Base-by-base conservation (phyloP, 225 moss, liverwort and hornwort genomes). In the Anthoceros angustus region DNA sequence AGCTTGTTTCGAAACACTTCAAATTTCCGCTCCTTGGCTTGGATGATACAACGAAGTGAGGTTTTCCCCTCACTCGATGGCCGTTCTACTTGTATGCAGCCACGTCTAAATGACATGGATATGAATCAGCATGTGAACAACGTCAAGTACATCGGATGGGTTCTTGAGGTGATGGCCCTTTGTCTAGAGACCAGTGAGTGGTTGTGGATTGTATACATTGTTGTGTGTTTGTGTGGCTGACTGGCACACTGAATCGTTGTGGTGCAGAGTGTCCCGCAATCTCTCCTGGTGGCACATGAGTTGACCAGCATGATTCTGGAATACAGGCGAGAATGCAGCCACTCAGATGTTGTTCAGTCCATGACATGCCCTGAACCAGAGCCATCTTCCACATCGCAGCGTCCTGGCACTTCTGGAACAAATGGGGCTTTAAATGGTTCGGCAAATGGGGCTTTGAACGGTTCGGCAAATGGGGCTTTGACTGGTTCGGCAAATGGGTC, bases 41-140 rank as follows among this genome's bases (percentile, higher is more conserved):
- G 40, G 63, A 26, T 63, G 15, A 63, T 63, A 18, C 12, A 12
- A 25, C 23, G 12, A 63, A 63, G 14, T 25, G 63, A 25, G 24
- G 15, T 20, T 12, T 63, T 16, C 12, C n/a, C 12, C 3, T 16
- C 12, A 21, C 23, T 21, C 15, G 2, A 25, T 25, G 12, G 15
- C 7, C 63, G 38, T 16, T 18, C 15, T 25, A 5, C 12, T 20
- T 69, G 32, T 46, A 16, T 70, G 73, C 82, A 92, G 88, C 92
- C 92, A n/a, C 82, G 92, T 0, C 68, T 88, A 16, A 83, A 86
- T 46, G 88, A 92, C 25, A 86, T 92, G 84, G 86, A 92, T 43
- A 92, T 92, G 92, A 92, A 92, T 65, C 92, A 84, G 70, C 92
- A 88, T 42, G 92, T 92, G 26, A 92, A 92, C 74, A 92, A 92